Percentiles rank a stretch among this genome's conserved stretches.
Evolutionary conservation across 257 asterid genomes (phyloP).

Genomic region (Asclepias syriaca): DNA sequence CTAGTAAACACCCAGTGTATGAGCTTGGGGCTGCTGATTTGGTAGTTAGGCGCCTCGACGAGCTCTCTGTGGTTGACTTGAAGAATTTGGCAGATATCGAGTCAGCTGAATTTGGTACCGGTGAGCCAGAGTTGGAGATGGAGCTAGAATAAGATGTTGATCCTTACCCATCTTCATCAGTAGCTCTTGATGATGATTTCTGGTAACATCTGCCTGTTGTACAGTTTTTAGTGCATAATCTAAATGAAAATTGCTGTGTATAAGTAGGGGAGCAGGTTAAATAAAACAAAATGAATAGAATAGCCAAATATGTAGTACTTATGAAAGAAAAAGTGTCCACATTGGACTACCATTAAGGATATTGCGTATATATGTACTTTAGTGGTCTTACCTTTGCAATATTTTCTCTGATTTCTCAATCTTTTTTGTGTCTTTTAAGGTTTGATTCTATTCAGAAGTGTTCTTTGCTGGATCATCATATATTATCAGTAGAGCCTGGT

Average conservation of each 20-base stretch:
- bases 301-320: constrained; percentile 2
- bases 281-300: constrained; percentile 17
- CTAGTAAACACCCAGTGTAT: constrained; percentile 79
- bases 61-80: constrained; percentile 77
- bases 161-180: constrained; percentile 35
- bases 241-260: constrained; percentile 23
- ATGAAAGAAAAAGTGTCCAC: constrained; percentile 12
- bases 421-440: neutral
- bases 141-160: constrained; percentile 62
- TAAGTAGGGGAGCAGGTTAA: constrained; percentile 19
- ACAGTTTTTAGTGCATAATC: constrained; percentile 30
- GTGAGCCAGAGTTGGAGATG: constrained; percentile 78
- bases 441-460: neutral
- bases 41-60: constrained; percentile 73
- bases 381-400: constrained; percentile 4
- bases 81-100: constrained; percentile 82
- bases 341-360: constrained; percentile 14
- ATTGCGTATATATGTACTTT: neutral
- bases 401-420: neutral
- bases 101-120: constrained; percentile 52
- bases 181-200: constrained; percentile 57
- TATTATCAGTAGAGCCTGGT: neutral
- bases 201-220: constrained; percentile 55
- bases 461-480: neutral
- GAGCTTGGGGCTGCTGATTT: constrained; percentile 93